Conservation (phyloP, 306 rosid species). For the Dicorynia guianensis region DNA sequence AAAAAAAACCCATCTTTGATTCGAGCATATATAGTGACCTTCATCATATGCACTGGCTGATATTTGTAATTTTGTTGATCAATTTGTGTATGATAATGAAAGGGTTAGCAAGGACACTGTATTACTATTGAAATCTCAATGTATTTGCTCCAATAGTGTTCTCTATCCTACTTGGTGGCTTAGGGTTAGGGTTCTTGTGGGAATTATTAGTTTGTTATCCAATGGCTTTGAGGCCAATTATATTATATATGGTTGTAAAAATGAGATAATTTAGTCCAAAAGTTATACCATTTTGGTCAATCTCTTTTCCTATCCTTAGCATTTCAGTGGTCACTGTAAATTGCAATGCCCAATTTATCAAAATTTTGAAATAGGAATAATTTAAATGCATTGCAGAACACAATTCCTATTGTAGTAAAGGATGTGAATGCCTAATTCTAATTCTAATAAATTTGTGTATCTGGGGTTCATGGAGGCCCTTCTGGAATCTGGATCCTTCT, state of each 20-base stretch:
- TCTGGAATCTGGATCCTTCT: no score
- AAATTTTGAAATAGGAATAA: not conserved
- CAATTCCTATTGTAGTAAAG: no score
- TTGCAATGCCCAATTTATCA: constrained; percentile 20
- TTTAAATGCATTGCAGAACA: not conserved
- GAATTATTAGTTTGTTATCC: not conserved
- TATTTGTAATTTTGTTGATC: constrained; percentile 7
- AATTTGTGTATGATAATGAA: not conserved
- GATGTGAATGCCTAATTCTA: no score
- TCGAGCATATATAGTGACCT: not conserved
- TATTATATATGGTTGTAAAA: not conserved
- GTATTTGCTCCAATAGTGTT: not conserved
- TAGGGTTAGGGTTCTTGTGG: constrained; percentile 82
- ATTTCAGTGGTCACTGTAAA: not conserved
- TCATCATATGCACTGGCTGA: not conserved
- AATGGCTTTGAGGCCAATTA: not conserved
- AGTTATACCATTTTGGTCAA: not conserved
- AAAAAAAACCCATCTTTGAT: constrained; percentile 24
- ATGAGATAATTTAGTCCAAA: not conserved
- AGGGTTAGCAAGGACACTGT: not conserved
- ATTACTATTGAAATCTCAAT: not conserved
- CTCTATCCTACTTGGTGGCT: not conserved
- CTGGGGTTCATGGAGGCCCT: no score
- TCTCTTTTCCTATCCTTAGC: not conserved
- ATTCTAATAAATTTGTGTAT: no score